These are phyloP conservation scores for Suhomyces canberraensis DNA, from an alignment of 805 yeast species.

Conservation along the genomic window DNA sequence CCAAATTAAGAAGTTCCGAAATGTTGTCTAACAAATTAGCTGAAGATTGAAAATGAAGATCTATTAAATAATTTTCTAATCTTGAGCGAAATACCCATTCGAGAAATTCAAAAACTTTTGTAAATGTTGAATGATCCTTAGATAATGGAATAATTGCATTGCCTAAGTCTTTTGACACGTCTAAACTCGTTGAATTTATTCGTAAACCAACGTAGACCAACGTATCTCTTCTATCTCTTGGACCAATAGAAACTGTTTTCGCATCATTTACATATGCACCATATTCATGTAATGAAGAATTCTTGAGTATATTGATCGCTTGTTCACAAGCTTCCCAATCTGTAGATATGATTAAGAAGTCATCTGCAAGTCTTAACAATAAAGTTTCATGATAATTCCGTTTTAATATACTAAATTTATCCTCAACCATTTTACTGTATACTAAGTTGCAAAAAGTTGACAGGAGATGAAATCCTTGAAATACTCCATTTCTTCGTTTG, in stretches of 20 bases:
- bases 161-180: conserved; percentile 12
- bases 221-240: conserved; percentile 4
- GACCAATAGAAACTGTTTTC: conserved; percentile 21
- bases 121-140: conserved; percentile 19
- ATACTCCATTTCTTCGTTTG: conserved; percentile 64
- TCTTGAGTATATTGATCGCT: conserved; percentile 16
- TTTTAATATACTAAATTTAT: conserved; percentile 20
- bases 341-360: conserved; percentile 69
- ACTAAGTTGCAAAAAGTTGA: conserved; percentile 70
- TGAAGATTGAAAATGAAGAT: conserved; percentile 12
- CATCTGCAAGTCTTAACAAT: conserved; percentile 75
- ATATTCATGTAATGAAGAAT: conserved; percentile 19
- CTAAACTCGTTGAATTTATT: conserved; percentile 20
- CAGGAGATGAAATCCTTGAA: conserved; percentile 82
- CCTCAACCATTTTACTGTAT: conserved; percentile 57
- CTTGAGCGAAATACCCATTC: conserved; percentile 20
- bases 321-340: conserved; percentile 19
- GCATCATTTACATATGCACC: conserved; percentile 36
- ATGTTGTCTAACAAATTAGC: conserved; percentile 13
- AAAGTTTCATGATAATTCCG: conserved; percentile 22
- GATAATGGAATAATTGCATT: conserved; percentile 9
- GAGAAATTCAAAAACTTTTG: conserved; percentile 18
- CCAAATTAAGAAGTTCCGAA: too few relatives aligned
- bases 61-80: conserved; percentile 18
- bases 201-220: conserved; percentile 31